Base-by-base conservation (phyloP, 2,329 filamentous ascomycete genomes). In the Monilinia laxa region DNA sequence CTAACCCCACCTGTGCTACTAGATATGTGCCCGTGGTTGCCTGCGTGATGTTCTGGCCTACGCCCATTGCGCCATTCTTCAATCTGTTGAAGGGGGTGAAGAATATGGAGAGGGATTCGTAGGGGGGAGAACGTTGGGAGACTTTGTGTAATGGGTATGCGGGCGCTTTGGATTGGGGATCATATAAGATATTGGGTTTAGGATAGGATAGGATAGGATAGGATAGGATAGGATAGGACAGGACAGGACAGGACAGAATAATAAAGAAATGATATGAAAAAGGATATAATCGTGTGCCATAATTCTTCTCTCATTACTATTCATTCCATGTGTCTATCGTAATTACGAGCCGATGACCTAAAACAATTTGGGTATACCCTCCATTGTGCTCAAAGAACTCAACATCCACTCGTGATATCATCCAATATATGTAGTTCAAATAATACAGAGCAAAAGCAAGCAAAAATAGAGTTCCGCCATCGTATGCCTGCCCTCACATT, bases 311-410 rank as follows among this genome's bases (percentile, higher is more conserved):
- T 38, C 58, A 62, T 62, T 51, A 62, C 31, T 51, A 51, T 51
- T 60, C 23, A 6, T 47, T n/a, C 18, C 58, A 18, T 51, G 58
- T 51, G 14, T 14, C 14, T 9, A 20, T 1, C 31, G 40, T 62
- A 20, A 59, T 49, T 23, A 25, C 38, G 16, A 62, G 20, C 31
- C 9, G 20, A 20, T 40, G 31, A 51, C 58, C 58, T 51, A 40
- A 49, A 62, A 55, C 49, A 58, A 59, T 14, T 55, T 51, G 62
- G 62, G 62, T 65, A 65, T 65, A 65, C 59, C 62, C 62, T 58
- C 62, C 31, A 49, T 25, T 51, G 38, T 59, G 45, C 45, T 40
- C 62, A 51, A 58, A 16, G 6, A 58, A 49, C n/a, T 20, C n/a
- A 35, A 58, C n/a, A 25, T 57, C 52, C 40, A 14, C 23, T 49